A percentile compares a stretch with the other conserved stretches of the same genome.
Evolutionary conservation across 2,329 filamentous ascomycete species (phyloP).

Genomic region (Fusarium paranaense): DNA sequence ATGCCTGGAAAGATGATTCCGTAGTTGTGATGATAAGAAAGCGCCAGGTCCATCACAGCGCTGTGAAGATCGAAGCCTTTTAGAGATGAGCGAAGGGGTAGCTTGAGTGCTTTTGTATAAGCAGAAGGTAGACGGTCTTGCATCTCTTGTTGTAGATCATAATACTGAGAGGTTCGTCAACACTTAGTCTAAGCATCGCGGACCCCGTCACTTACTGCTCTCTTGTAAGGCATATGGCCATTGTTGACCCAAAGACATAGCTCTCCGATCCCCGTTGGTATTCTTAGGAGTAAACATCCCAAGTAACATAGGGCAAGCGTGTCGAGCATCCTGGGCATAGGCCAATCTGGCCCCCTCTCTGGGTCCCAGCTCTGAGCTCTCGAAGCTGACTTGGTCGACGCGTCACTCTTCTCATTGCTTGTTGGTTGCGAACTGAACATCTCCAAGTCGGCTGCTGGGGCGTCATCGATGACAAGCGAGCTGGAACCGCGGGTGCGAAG

Average conservation of each 20-base stretch:
- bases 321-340: slow-evolving; percentile 77
- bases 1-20: slow-evolving; percentile 78
- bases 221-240: slow-evolving; percentile 78
- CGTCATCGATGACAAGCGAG: slow-evolving; percentile 48
- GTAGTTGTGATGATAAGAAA: slow-evolving; percentile 75
- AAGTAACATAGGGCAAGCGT: slow-evolving; percentile 84
- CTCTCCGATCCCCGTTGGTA: slow-evolving; percentile 82
- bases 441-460: slow-evolving; percentile 42
- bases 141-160: slow-evolving; percentile 72
- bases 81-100: slow-evolving; percentile 55
- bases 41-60: slow-evolving; percentile 69
- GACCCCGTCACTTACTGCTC: slow-evolving; percentile 64
- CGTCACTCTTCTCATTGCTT: slow-evolving; percentile 24
- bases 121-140: slow-evolving; percentile 70
- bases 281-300: slow-evolving; percentile 77
- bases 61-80: slow-evolving; percentile 71
- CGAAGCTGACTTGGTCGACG: slow-evolving; percentile 35
- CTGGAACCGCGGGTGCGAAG: slow-evolving; percentile 68
- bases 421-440: slow-evolving; percentile 55
- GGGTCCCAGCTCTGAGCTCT: slow-evolving; percentile 58
- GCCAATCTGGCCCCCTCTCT: slow-evolving; percentile 60
- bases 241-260: slow-evolving; percentile 75
- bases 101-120: slow-evolving; percentile 71
- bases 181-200: background rate
- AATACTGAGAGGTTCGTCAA: slow-evolving; percentile 54